These are phyloP conservation scores for Biancaea sappan DNA, from an alignment of 306 rosid genomes.

Conservation along the genomic window DNA sequence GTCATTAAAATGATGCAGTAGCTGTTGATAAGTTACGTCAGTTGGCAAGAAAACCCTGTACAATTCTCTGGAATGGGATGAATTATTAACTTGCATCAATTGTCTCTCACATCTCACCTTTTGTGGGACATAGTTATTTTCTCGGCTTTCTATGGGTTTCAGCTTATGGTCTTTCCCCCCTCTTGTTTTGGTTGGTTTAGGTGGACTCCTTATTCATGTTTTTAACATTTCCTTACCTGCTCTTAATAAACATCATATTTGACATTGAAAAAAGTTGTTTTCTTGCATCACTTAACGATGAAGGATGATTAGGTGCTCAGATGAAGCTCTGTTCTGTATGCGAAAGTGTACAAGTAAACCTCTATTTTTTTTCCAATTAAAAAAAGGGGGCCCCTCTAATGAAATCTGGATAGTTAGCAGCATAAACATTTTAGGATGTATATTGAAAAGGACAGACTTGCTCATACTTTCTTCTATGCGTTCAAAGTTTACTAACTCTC, in stretches of 20 bases:
- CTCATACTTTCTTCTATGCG: neutral
- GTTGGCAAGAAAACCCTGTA: neutral
- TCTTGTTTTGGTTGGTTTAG: neutral
- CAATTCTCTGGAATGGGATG: neutral
- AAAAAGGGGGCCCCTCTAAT: neutral
- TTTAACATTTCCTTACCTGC: neutral
- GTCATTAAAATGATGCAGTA: neutral
- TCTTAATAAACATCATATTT: neutral
- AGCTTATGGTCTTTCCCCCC: neutral
- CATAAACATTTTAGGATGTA: neutral
- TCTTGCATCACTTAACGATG: neutral
- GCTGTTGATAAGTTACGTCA: neutral
- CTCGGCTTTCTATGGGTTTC: neutral
- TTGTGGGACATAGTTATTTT: neutral
- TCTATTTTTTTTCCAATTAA: neutral
- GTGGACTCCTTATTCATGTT: neutral
- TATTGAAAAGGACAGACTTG: neutral
- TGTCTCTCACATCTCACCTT: neutral
- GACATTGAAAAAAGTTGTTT: neutral
- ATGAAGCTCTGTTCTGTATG: neutral
- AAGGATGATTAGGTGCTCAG: neutral
- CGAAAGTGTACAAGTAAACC: neutral
- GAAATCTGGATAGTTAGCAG: neutral
- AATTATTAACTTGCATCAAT: neutral
- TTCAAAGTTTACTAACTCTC: slow-evolving; percentile 6